Percentiles rank a stretch among this genome's conserved stretches.
Conservation (phyloP, 805 yeast genomes). For the Wickerhamiella bombiphila region DNA sequence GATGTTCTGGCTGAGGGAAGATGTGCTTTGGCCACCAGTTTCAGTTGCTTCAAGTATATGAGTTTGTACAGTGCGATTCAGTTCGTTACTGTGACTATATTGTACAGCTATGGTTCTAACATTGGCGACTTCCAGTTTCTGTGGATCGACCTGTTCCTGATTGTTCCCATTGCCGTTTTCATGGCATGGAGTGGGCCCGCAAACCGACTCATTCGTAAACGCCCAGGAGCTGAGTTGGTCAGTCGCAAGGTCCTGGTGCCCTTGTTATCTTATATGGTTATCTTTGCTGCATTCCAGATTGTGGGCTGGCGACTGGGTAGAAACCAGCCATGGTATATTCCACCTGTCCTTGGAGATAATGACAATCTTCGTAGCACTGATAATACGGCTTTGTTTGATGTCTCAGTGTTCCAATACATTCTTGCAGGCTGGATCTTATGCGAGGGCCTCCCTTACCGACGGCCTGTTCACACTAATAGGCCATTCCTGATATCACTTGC, state of each 20-base stretch:
- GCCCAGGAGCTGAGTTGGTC: constrained; percentile 90
- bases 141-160: constrained; percentile 80
- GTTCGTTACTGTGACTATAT: constrained; percentile 69
- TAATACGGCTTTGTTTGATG: constrained; percentile 70
- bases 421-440: constrained; percentile 71
- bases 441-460: constrained; percentile 87
- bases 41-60: constrained; percentile 96
- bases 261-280: constrained; percentile 56
- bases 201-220: constrained; percentile 40
- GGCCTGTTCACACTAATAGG: constrained; percentile 44
- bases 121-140: constrained; percentile 93
- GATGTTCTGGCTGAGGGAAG: constrained; percentile 90
- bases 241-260: constrained; percentile 80
- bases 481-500: constrained; percentile 59
- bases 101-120: constrained; percentile 80
- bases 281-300: constrained; percentile 52
- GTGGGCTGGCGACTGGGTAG: constrained; percentile 51
- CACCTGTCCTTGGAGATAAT: constrained; percentile 68
- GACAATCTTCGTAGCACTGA: constrained; percentile 77
- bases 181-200: constrained; percentile 94
- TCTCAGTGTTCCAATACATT: constrained; percentile 80
- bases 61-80: constrained; percentile 94
- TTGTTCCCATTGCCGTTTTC: constrained; percentile 86
- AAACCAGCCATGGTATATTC: constrained; percentile 50
- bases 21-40: constrained; percentile 86